Evolutionary conservation across 208 protist genomes (phyloP).

Genomic region (Crithidia bombi): DNA sequence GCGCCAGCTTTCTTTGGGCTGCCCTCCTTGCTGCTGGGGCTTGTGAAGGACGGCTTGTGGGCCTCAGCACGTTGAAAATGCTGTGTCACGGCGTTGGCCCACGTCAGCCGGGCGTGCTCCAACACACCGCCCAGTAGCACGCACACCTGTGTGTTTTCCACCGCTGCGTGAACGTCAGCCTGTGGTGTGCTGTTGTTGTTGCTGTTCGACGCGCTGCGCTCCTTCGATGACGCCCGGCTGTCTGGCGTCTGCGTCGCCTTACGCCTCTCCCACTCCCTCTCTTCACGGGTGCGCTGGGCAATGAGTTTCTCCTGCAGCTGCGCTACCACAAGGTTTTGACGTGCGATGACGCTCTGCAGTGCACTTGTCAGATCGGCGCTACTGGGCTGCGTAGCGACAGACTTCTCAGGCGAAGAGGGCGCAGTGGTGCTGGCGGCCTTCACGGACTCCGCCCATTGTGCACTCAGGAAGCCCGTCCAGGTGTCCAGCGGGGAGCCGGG

Average conservation of each 20-base stretch:
- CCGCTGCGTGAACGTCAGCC: not conserved
- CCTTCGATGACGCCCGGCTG: not conserved
- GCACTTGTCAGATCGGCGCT: constrained; percentile 31
- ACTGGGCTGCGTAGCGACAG: not conserved
- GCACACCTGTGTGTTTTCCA: constrained; percentile 50
- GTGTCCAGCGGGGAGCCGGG: constrained; percentile 36
- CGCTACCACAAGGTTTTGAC: constrained; percentile 43
- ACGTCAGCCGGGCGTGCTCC: constrained; percentile 41
- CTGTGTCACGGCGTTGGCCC: constrained; percentile 49
- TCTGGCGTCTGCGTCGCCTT: not conserved
- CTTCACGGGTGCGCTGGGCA: constrained; percentile 30
- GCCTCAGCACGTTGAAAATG: constrained; percentile 37
- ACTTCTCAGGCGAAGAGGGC: not conserved
- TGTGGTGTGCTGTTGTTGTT: not conserved
- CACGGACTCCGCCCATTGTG: constrained; percentile 29
- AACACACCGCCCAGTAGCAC: constrained; percentile 55
- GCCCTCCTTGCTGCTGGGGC: constrained; percentile 7
- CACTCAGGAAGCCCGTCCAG: constrained; percentile 41
- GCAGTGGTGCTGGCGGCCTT: not conserved
- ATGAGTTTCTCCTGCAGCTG: constrained; percentile 35
- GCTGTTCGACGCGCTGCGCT: not conserved
- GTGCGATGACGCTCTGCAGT: constrained; percentile 46
- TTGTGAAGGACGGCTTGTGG: constrained; percentile 20
- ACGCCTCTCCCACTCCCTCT: constrained; percentile 27
- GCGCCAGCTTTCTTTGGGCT: constrained; percentile 14